Base-by-base conservation (phyloP, 805 yeast species). In the Starmerella tilneyi region DNA sequence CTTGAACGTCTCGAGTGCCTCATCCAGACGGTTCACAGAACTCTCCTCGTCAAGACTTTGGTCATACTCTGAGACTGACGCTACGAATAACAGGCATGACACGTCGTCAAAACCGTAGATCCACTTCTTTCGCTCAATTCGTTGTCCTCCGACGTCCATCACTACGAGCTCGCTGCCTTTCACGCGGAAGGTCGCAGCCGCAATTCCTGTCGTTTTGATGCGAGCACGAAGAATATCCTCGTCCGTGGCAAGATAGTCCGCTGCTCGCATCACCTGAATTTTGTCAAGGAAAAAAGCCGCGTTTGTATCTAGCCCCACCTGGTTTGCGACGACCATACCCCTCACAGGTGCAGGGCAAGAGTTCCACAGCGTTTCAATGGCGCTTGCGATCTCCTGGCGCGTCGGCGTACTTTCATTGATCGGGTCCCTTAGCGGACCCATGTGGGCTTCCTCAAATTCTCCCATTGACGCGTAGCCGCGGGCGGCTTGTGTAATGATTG, bases 121-220 rank as follows among this genome's bases (percentile, higher is more conserved):
- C 98, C 98, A 92, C 63, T 92, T 89, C 59, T 83, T 84, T 44
- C 98, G 78, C 67, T 92, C 98, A 3, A 94, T 78, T 56, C 98
- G 71, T 64, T 92, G 98, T 1, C 98, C 98, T 43, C 98, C 98
- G 4, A 96, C 97, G 69, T 92, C 98, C 35, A 86, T 66, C 33
- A 92, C 84, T 57, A 77, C 78, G 60, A 88, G 79, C 52, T 71
- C 75, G 38, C 77, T 72, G 3, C 76, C 71, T 41, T 69, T 68
- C 49, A 89, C 76, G 45, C 71, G 70, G 65, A 92, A 88, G 44
- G 71, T 74, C 5, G 92, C 81, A 61, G 89, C 95, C 1, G 94
- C 82, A 43, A 92, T 85, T 3, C 98, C 98, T 0, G 96, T 88
- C 12, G 98, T 89, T 64, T 89, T 88, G 56, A 92, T 84, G 28